A percentile compares a stretch with the other conserved stretches of the same genome.
phyloP scores from a whole-genome alignment of 345 rosid species.

The Combretum micranthum region DNA sequence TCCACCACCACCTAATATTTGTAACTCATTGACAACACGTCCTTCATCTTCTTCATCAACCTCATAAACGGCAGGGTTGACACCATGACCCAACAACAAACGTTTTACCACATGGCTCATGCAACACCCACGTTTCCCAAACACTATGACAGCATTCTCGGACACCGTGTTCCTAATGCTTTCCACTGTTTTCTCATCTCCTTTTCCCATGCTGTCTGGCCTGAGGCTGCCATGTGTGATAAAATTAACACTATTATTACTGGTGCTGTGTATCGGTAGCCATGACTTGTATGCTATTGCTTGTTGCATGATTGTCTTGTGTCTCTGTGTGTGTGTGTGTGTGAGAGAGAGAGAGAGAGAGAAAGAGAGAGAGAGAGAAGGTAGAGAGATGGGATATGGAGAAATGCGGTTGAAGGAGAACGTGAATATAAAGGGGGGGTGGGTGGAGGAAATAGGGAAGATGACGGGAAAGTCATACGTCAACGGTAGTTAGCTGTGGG shows the following conservation, averaged over 20 bases:
- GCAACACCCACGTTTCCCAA: constrained; percentile 75
- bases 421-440: background rate
- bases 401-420: background rate
- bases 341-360: background rate
- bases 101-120: constrained; percentile 84
- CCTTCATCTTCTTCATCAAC: constrained; percentile 54
- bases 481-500: constrained; percentile 27
- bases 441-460: background rate
- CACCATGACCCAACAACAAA: constrained; percentile 69
- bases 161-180: constrained; percentile 30
- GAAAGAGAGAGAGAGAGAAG: background rate
- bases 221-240: background rate
- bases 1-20: constrained; percentile 5
- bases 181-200: background rate
- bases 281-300: constrained; percentile 37
- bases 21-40: constrained; percentile 30
- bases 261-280: constrained; percentile 16
- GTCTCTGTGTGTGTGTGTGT: background rate
- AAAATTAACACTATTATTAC: background rate
- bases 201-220: background rate
- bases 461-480: constrained; percentile 26
- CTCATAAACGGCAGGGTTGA: constrained; percentile 70
- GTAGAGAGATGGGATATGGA: background rate
- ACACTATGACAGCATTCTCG: constrained; percentile 76
- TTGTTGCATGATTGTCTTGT: constrained; percentile 24